Conservation (phyloP, 2,329 filamentous ascomycete genomes). For the Xylaria sp. region DNA sequence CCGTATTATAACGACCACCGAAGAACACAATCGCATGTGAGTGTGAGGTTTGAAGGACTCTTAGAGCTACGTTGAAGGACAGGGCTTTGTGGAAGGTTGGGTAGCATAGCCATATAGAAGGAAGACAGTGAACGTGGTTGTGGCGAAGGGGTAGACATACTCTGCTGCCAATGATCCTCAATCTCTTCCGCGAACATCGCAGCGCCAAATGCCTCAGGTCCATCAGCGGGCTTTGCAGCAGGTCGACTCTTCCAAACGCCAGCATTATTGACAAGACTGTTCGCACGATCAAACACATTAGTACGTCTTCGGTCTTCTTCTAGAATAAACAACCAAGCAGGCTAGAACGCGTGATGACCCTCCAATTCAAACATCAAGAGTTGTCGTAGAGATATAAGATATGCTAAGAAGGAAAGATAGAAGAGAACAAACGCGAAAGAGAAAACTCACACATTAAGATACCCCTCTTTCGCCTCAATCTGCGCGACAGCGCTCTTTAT, state of each 20-base stretch:
- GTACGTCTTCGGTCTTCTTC: neutral
- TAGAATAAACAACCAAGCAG: neutral
- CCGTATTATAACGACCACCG: neutral
- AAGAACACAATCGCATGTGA: neutral
- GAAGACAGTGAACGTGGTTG: neutral
- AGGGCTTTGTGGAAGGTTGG: neutral
- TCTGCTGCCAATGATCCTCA: constrained; percentile 34
- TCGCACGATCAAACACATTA: neutral
- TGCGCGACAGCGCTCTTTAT: constrained; percentile 54
- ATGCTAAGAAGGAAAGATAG: neutral
- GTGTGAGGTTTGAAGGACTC: neutral
- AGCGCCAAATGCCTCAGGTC: constrained; percentile 35
- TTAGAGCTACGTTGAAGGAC: neutral
- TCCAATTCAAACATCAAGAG: neutral
- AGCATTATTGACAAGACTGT: constrained; percentile 56
- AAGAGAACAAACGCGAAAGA: neutral
- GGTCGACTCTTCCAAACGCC: constrained; percentile 47
- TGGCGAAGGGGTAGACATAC: constrained; percentile 20
- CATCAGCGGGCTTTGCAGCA: constrained; percentile 28
- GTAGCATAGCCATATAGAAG: neutral
- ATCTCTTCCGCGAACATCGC: constrained; percentile 36
- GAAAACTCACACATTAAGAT: constrained; percentile 52
- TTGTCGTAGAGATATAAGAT: too few relatives aligned
- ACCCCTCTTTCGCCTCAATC: constrained; percentile 56
- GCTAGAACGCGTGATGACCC: neutral